Evolutionary conservation across 768 basidiomycete genomes (phyloP), one percentile per base, ranked within the genome.

Genomic region (Xerocomus brunneocitrinus): DNA sequence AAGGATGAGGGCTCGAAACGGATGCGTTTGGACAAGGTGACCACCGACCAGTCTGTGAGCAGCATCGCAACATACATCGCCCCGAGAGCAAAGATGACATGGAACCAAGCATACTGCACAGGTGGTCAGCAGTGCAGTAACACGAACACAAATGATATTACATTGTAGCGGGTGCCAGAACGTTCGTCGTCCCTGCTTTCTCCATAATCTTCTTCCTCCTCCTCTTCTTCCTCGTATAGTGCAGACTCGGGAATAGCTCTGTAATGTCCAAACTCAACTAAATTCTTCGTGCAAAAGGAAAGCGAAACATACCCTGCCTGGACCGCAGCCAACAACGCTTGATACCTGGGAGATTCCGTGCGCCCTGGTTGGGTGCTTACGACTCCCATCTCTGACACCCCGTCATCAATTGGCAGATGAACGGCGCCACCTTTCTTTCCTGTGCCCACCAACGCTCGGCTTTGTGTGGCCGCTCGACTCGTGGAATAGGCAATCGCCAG

Each of bases 51-150:
- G 71, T 99, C 95, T 1, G 95, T 99, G 50, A 99, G 71, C 13
- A 99, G 76, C 82, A 97, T 95, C 6, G 91, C 93, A 25, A 98
- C 93, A 71, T 99, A 99, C 97, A 98, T 98, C 13, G 93, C 78
- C 28, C 85, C 97, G 61, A 98, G 87, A 42, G 89, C 84, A 67
- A 98, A 99, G 63, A 99, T 98, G 69, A 98, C 73, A 66, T 99
- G 97, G 83, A 99, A 98, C 93, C 94, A 99, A 2, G 93, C 83
- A 68, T 99, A 99, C 94, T 97, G 60, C 5, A 19, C 34, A 38
- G 42, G 22, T 28, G 32, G 35, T 58, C 16, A 54, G 52, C 32
- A 10, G 9, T 32, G 25, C 27, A 53, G 14, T n/a, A 13, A 38
- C 35, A 32, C 5, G 16, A 50, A 39, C 30, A 44, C 22, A 51